Evolutionary conservation across 257 asterid species (phyloP).

Genomic region (Capsicum pubescens): DNA sequence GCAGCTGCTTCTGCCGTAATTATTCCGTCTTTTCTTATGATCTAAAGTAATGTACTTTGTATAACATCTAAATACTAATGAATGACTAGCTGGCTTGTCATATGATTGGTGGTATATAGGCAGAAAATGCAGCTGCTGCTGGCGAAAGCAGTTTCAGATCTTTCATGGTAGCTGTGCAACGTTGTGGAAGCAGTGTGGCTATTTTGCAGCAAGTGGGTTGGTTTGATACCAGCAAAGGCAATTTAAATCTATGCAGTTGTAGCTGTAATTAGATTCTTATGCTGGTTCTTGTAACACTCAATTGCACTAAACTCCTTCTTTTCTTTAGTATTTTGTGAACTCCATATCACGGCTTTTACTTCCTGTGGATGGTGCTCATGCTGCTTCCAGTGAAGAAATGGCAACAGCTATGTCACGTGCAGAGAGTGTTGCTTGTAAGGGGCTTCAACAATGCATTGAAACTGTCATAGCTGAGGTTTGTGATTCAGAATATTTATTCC

Average conservation of each 20-base stretch:
- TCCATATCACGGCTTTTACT: slow-evolving; percentile 88
- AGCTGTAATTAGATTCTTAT: neutral
- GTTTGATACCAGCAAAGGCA: slow-evolving; percentile 10
- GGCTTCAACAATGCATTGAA: slow-evolving; percentile 97
- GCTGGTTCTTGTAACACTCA: neutral
- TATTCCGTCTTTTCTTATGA: slow-evolving; percentile 34
- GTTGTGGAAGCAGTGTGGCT: slow-evolving; percentile 98
- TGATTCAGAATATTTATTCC: slow-evolving; percentile 21
- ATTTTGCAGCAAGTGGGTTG: slow-evolving; percentile 91
- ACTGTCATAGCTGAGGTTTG: slow-evolving; percentile 98
- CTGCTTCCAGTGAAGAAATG: slow-evolving; percentile 98
- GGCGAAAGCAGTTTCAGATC: slow-evolving; percentile 98
- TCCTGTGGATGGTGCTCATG: slow-evolving; percentile 97
- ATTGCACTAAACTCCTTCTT: neutral
- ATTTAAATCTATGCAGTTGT: neutral
- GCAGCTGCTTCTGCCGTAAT: slow-evolving; percentile 97
- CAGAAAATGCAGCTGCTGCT: slow-evolving; percentile 99
- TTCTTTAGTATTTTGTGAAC: slow-evolving; percentile 84
- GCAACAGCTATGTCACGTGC: slow-evolving; percentile 94
- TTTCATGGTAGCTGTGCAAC: slow-evolving; percentile 97
- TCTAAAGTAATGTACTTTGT: slow-evolving; percentile 7
- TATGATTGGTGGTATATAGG: slow-evolving; percentile 52
- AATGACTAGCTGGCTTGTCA: slow-evolving; percentile 20
- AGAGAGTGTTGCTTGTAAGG: slow-evolving; percentile 95
- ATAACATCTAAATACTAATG: slow-evolving; percentile 15